These are phyloP conservation scores for Coemansia linderi DNA, from an alignment of 371 early-diverging fungal genomes.

Conservation along the genomic window DNA sequence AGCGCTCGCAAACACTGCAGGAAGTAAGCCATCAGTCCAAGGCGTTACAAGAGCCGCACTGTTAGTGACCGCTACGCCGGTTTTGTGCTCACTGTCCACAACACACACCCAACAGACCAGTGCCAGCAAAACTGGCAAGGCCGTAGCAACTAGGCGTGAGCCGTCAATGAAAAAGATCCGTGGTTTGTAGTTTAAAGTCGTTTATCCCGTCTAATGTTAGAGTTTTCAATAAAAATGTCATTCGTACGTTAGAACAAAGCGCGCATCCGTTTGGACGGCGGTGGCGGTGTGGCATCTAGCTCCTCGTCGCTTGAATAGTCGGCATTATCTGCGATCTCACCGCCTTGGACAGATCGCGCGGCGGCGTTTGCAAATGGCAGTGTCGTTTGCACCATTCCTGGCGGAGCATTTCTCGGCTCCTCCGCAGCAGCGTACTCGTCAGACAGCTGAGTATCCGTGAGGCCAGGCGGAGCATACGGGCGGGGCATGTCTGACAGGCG, in stretches of 20 bases:
- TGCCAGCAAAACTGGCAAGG: background rate
- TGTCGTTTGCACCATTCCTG: slow-evolving; percentile 39
- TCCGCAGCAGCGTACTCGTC: slow-evolving; percentile 5
- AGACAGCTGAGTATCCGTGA: slow-evolving; percentile 32
- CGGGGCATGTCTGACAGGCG: slow-evolving; percentile 46
- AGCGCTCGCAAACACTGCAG: background rate
- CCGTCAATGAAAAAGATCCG: slow-evolving; percentile 39
- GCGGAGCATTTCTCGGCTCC: slow-evolving; percentile 17
- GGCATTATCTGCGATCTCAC: background rate
- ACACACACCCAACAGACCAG: background rate
- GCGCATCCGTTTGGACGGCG: slow-evolving; percentile 41
- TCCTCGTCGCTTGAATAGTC: slow-evolving; percentile 46
- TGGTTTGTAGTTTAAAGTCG: slow-evolving; percentile 17
- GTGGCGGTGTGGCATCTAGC: slow-evolving; percentile 47
- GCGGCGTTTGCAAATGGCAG: slow-evolving; percentile 20
- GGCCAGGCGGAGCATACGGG: slow-evolving; percentile 44
- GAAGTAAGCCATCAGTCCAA: slow-evolving; percentile 3
- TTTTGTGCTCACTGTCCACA: background rate
- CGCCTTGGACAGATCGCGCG: background rate
- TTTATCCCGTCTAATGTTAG: background rate
- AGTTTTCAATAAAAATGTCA: background rate
- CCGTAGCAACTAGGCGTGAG: slow-evolving; percentile 15
- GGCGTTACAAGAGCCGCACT: background rate
- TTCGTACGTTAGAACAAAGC: slow-evolving; percentile 19
- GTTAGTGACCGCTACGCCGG: background rate